Evolutionary conservation across 257 asterid species (phyloP).

Genomic region (Nemophila menziesii): DNA sequence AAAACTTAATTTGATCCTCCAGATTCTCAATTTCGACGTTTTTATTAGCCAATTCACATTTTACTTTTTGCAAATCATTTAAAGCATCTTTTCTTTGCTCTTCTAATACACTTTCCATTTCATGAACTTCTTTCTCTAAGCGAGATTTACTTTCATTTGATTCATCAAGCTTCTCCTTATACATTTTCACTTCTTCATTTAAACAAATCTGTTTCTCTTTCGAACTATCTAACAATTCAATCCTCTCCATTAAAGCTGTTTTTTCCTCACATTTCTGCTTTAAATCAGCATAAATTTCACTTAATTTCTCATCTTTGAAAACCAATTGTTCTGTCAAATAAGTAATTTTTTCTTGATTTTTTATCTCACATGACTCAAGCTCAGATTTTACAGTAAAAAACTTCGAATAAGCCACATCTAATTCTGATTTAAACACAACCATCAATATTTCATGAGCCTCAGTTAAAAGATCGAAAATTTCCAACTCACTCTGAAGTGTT

Average conservation of each 20-base stretch:
- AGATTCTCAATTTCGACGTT: constrained; percentile 39
- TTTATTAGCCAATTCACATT: constrained; percentile 49
- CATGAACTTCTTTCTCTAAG: constrained; percentile 38
- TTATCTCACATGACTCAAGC: constrained; percentile 25
- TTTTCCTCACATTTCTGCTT: constrained; percentile 46
- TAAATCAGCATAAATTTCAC: constrained; percentile 31
- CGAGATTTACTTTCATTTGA: constrained; percentile 23
- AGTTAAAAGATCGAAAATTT: constrained; percentile 44
- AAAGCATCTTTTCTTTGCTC: constrained; percentile 20
- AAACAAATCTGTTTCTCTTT: constrained; percentile 38
- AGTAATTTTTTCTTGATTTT: constrained; percentile 17
- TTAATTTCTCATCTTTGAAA: constrained; percentile 33
- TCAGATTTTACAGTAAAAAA: constrained; percentile 18
- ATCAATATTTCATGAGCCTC: constrained; percentile 27
- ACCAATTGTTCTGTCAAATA: constrained; percentile 39
- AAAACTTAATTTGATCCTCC: constrained; percentile 17
- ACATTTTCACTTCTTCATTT: constrained; percentile 43
- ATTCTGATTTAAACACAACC: background rate
- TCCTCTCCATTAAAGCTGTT: constrained; percentile 26
- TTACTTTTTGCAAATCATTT: constrained; percentile 46
- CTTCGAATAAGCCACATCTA: background rate
- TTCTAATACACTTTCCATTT: constrained; percentile 31
- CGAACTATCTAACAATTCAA: constrained; percentile 18
- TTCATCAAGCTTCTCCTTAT: constrained; percentile 35
- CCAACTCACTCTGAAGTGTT: constrained; percentile 8